Evolutionary conservation across 1,139 yeast species (phyloP).

Genomic region (Fermentozyma sake): DNA sequence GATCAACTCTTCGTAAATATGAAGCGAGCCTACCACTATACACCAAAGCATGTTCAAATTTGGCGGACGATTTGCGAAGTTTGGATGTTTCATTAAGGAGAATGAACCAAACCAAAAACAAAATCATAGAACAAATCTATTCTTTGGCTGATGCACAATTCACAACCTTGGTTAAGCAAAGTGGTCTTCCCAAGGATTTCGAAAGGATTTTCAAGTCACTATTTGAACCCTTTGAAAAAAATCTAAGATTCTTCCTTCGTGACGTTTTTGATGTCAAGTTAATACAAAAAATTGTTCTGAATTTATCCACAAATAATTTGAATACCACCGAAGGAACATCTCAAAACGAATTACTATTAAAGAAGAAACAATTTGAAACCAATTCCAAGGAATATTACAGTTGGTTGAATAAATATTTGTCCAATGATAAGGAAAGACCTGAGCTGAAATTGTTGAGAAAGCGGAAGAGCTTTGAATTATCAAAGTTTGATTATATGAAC

Average conservation of each 20-base stretch:
- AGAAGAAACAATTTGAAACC: constrained; percentile 61
- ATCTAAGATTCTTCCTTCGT: constrained; percentile 25
- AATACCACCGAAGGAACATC: constrained; percentile 4
- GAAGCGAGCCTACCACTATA: constrained; percentile 51
- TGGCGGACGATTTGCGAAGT: constrained; percentile 31
- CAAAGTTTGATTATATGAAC: constrained; percentile 68
- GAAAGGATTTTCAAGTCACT: constrained; percentile 12
- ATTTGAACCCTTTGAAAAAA: constrained; percentile 32
- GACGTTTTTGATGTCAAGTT: constrained; percentile 30
- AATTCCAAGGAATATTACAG: constrained; percentile 70
- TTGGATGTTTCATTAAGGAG: constrained; percentile 22
- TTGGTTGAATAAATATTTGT: constrained; percentile 65
- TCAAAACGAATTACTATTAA: constrained; percentile 9
- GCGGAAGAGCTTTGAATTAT: constrained; percentile 59
- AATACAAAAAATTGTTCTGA: constrained; percentile 20
- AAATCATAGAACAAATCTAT: constrained; percentile 21
- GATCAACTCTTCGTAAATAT: constrained; percentile 50
- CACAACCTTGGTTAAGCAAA: constrained; percentile 8
- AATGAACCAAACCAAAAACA: constrained; percentile 16
- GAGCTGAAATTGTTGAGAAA: constrained; percentile 60
- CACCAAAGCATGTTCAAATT: constrained; percentile 32
- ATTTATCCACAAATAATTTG: constrained; percentile 4
- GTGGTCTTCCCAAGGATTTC: constrained; percentile 11
- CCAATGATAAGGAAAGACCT: constrained; percentile 59
- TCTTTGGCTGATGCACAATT: constrained; percentile 17